Evolutionary conservation across 441 rosid species (phyloP).

Genomic region (Adansonia rubrostipa): DNA sequence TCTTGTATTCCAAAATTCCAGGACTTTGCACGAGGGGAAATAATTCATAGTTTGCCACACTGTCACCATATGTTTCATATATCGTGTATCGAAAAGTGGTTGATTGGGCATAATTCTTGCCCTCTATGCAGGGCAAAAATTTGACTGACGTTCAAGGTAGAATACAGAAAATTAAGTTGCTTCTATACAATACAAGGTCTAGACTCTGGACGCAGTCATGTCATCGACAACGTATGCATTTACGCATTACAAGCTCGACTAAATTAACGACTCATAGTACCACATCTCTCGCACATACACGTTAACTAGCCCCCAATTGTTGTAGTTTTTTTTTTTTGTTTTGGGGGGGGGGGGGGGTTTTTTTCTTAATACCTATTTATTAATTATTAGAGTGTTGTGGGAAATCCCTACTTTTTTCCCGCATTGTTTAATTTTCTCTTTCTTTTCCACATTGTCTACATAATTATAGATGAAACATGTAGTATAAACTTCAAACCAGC

Average conservation of each 20-base stretch:
- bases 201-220: not conserved
- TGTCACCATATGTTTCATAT: slow-evolving; percentile 47
- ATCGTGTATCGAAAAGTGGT: slow-evolving; percentile 39
- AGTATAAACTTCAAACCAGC: not conserved
- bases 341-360: too few species aligned
- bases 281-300: not conserved
- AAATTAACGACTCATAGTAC: too few species aligned
- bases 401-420: not conserved
- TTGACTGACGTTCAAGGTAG: slow-evolving; percentile 2
- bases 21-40: slow-evolving; percentile 40
- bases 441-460: not conserved
- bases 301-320: not conserved
- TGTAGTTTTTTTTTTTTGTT: not conserved
- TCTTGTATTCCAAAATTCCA: slow-evolving; percentile 25
- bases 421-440: not conserved
- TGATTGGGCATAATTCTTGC: slow-evolving; percentile 39
- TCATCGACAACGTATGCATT: not conserved
- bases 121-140: slow-evolving; percentile 45
- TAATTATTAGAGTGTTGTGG: not conserved
- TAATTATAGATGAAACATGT: not conserved
- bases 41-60: slow-evolving; percentile 34
- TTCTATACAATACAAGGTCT: not conserved
- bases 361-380: not conserved
- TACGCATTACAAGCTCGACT: not conserved
- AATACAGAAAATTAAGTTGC: not conserved